Conservation (phyloP, 768 basidiomycete genomes). For the Collybiopsis confluens region DNA sequence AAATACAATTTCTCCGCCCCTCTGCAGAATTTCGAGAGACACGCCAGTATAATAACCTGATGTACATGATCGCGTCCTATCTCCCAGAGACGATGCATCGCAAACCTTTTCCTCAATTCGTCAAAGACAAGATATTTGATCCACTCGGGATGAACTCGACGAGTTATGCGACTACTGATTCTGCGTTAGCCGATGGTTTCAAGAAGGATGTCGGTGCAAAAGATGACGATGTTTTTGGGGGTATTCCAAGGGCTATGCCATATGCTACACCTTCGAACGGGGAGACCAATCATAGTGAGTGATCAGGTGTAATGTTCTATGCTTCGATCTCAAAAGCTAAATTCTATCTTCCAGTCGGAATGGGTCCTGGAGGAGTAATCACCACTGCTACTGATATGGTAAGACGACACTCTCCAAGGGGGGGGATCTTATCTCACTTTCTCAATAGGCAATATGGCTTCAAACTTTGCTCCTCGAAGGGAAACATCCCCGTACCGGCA, state of each 20-base stretch:
- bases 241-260: not conserved
- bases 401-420: no score
- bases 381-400: conserved; percentile 4
- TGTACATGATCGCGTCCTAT: conserved; percentile 21
- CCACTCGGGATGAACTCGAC: conserved; percentile 16
- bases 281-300: not conserved
- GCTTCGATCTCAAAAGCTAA: no score
- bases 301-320: not conserved
- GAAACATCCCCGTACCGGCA: not conserved
- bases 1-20: conserved; percentile 13
- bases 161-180: conserved; percentile 10
- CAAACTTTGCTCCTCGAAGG: conserved; percentile 7
- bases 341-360: not conserved
- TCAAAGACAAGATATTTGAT: conserved; percentile 12
- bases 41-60: conserved; percentile 23
- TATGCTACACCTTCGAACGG: not conserved
- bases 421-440: no score
- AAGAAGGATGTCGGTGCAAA: not conserved
- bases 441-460: conserved; percentile 1
- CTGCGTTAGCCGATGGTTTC: not conserved
- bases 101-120: conserved; percentile 14
- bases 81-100: conserved; percentile 16
- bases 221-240: not conserved
- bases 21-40: conserved; percentile 22
- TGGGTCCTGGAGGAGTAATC: conserved; percentile 9